Conservation (phyloP, 176 grass and related monocot species). For the Oryza punctata region DNA sequence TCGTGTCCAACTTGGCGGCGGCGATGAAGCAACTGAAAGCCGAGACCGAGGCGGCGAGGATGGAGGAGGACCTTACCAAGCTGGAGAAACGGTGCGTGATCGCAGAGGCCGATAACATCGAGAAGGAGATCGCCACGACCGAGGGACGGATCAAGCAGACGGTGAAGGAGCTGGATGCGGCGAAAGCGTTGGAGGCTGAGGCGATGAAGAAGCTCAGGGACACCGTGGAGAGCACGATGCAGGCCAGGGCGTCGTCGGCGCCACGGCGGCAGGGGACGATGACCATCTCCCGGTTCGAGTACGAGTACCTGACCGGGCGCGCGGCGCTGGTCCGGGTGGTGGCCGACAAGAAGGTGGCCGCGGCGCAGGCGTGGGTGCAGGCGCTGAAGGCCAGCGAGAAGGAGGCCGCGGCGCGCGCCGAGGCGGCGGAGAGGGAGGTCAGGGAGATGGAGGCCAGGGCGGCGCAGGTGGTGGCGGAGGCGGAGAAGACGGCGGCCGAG, state of each 20-base stretch:
- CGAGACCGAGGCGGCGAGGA: conserved; percentile 53
- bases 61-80: conserved; percentile 52
- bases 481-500: conserved; percentile 30
- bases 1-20: conserved; percentile 59
- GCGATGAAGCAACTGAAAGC: conserved; percentile 64
- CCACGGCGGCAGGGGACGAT: conserved; percentile 27
- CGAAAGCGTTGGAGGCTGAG: conserved; percentile 56
- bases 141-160: conserved; percentile 44
- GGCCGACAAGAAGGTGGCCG: conserved; percentile 79
- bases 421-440: conserved; percentile 39
- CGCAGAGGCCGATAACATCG: conserved; percentile 40
- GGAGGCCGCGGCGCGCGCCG: conserved; percentile 50
- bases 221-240: conserved; percentile 48
- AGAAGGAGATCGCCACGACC: conserved; percentile 27
- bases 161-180: conserved; percentile 63
- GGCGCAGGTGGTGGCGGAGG: conserved; percentile 25
- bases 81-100: conserved; percentile 48
- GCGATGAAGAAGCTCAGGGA: conserved; percentile 70
- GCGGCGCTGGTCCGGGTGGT: conserved; percentile 56
- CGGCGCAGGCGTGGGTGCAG: conserved; percentile 74
- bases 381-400: conserved; percentile 66
- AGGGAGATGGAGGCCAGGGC: conserved; percentile 35
- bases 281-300: conserved; percentile 79
- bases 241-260: conserved; percentile 37
- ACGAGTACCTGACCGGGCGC: conserved; percentile 69